phyloP scores from a whole-genome alignment of 305 asterid genomes.

The Fraxinus angustifolia region DNA sequence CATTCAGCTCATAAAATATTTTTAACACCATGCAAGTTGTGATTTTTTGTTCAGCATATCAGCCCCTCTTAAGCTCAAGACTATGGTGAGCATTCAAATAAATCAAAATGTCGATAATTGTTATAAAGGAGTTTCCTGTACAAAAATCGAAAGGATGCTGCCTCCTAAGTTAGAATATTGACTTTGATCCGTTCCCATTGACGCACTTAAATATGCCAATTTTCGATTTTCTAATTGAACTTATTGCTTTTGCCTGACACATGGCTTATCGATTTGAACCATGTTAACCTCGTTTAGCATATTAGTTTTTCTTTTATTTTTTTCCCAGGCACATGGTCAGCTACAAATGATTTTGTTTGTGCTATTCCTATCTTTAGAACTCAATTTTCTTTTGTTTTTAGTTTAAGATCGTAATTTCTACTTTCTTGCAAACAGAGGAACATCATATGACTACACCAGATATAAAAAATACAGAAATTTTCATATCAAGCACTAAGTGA shows the following conservation, averaged over 20 bases:
- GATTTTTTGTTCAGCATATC: not conserved
- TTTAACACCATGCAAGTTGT: not conserved
- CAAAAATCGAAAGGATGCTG: not conserved
- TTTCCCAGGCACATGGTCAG: not conserved
- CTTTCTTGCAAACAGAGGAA: not conserved
- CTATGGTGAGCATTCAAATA: not conserved
- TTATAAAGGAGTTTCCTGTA: not conserved
- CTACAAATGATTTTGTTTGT: not conserved
- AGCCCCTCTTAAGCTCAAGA: not conserved
- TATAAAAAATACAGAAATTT: not conserved
- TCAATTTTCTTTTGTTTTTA: not conserved
- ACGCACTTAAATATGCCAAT: not conserved
- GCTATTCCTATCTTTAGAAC: not conserved
- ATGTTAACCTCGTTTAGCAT: not conserved
- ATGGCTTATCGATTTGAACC: not conserved
- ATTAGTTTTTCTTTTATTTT: not conserved
- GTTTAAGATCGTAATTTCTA: not conserved
- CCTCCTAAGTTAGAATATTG: not conserved
- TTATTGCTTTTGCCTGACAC: not conserved
- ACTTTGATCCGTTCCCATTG: not conserved
- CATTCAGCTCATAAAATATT: not conserved
- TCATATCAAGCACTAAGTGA: not conserved
- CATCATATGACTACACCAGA: not conserved
- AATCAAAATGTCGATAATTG: not conserved
- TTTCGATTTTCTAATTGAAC: not conserved